Conservation (phyloP, 352 stramenopile genomes). For the Globisporangium paddicum region DNA sequence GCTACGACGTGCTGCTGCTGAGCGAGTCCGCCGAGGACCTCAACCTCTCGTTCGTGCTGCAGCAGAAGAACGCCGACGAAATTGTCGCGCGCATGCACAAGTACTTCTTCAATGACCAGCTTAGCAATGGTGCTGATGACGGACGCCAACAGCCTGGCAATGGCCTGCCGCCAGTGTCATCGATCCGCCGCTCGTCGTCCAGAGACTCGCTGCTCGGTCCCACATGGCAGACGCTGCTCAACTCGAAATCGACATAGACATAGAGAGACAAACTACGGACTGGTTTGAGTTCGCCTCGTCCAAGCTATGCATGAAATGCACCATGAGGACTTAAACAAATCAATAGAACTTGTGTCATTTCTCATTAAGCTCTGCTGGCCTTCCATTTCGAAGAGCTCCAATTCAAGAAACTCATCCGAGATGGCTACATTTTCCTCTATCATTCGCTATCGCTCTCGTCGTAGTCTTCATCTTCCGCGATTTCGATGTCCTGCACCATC, state of each 20-base stretch:
- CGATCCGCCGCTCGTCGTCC: slow-evolving; percentile 63
- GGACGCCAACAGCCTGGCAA: slow-evolving; percentile 3
- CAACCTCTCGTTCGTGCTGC: slow-evolving; percentile 89
- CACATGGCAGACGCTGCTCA: slow-evolving; percentile 63
- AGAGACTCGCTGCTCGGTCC: slow-evolving; percentile 63
- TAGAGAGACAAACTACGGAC: neutral
- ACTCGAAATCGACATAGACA: slow-evolving; percentile 24
- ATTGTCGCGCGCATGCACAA: slow-evolving; percentile 80
- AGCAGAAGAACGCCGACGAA: slow-evolving; percentile 68
- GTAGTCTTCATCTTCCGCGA: slow-evolving; percentile 72
- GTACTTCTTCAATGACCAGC: slow-evolving; percentile 54
- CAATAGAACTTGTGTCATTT: too few species aligned
- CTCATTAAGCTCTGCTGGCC: neutral
- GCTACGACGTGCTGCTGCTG: slow-evolving; percentile 81
- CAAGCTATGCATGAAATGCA: neutral
- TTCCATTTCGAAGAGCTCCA: neutral
- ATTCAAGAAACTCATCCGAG: neutral
- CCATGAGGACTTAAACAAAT: too few species aligned
- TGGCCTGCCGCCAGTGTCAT: slow-evolving; percentile 8
- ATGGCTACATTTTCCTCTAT: neutral
- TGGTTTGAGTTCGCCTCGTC: neutral
- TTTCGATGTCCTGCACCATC: slow-evolving; percentile 13
- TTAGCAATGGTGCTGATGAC: neutral
- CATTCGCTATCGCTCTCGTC: slow-evolving; percentile 70
- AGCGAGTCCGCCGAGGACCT: slow-evolving; percentile 86